Percentiles rank a stretch among this genome's conserved stretches.
Conservation (phyloP, 805 yeast species). For the Priceomyces carsonii region DNA sequence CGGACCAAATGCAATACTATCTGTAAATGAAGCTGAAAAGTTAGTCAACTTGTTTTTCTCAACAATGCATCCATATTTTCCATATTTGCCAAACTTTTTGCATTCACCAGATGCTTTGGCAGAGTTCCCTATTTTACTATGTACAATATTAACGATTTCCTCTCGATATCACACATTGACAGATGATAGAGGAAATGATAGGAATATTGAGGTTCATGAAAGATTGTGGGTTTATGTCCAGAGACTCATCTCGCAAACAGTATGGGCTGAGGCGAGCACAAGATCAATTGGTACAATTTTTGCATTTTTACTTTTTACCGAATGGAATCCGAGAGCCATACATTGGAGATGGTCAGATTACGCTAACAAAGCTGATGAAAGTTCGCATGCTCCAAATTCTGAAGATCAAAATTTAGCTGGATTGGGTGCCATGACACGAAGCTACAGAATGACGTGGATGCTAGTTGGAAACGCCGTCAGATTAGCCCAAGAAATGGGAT, state of each 20-base stretch:
- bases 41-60: constrained; percentile 64
- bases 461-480: constrained; percentile 84
- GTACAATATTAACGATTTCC: constrained; percentile 79
- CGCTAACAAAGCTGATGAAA: constrained; percentile 61
- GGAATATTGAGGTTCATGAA: constrained; percentile 70
- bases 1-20: constrained; percentile 50
- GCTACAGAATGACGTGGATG: constrained; percentile 94
- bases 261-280: constrained; percentile 93
- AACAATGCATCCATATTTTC: constrained; percentile 88
- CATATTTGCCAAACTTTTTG: constrained; percentile 75
- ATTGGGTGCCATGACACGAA: constrained; percentile 78
- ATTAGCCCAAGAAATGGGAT: constrained; percentile 82
- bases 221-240: constrained; percentile 85
- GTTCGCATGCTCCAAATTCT: constrained; percentile 3
- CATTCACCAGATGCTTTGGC: constrained; percentile 67
- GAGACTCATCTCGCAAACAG: constrained; percentile 75
- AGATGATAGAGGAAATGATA: constrained; percentile 35
- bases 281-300: constrained; percentile 84
- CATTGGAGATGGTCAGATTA: constrained; percentile 88
- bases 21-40: constrained; percentile 60
- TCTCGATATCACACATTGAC: constrained; percentile 71
- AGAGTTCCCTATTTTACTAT: constrained; percentile 76
- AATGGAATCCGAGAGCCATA: constrained; percentile 95
- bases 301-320: constrained; percentile 82
- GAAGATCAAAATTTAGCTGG: constrained; percentile 62